Evolutionary conservation across 164 flowering plant species (phyloP).

Genomic region (Chloranthus sessilifolius): DNA sequence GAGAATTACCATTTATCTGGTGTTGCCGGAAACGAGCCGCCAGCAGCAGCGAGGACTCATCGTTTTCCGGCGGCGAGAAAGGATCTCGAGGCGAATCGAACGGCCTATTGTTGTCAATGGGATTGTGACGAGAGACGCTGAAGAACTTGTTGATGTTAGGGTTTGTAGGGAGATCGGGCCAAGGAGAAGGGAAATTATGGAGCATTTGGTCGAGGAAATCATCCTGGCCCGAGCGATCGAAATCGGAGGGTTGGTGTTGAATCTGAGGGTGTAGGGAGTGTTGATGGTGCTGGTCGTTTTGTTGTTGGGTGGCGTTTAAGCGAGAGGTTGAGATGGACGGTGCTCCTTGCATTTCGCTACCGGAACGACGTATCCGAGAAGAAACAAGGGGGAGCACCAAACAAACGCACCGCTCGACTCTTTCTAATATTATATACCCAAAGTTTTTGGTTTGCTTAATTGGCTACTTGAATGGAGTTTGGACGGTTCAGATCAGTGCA

Average conservation of each 20-base stretch:
- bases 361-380: no score
- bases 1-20: constrained; percentile 47
- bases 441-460: no score
- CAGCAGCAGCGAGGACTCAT: constrained; percentile 43
- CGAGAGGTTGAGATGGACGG: constrained; percentile 29
- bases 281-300: constrained; percentile 14
- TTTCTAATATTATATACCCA: no score
- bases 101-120: constrained; percentile 5
- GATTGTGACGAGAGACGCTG: constrained; percentile 16
- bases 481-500: no score
- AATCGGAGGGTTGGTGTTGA: constrained; percentile 16
- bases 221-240: constrained; percentile 45
- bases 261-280: constrained; percentile 29
- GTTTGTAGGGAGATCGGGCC: constrained; percentile 28
- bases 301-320: constrained; percentile 37
- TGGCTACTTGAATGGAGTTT: no score
- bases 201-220: constrained; percentile 88
- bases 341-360: no score
- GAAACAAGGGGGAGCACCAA: no score
- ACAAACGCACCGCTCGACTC: no score
- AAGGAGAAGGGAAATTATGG: constrained; percentile 38
- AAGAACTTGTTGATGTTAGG: constrained; percentile 34
- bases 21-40: constrained; percentile 67
- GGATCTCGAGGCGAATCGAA: constrained; percentile 21
- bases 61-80: constrained; percentile 20